Conservation (phyloP, 2,329 filamentous ascomycete genomes). For the Cordyceps cateniannulata region DNA sequence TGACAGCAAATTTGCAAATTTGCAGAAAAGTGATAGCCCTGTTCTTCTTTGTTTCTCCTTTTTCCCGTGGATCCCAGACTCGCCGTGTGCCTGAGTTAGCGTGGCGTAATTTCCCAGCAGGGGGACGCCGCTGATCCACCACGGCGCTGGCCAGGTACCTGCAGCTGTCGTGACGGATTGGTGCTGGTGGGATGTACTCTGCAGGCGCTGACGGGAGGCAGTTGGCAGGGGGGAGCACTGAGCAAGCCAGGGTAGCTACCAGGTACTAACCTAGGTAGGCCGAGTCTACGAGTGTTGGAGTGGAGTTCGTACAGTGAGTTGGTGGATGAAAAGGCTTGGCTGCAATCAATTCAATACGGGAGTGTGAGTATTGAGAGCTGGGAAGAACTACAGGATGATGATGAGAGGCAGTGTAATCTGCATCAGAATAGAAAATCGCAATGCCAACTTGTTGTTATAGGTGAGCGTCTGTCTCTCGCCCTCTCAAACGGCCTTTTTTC, state of each 20-base stretch:
- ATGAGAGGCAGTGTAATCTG: too few relatives aligned
- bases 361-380: neutral
- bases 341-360: neutral
- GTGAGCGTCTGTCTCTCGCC: too few relatives aligned
- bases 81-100: slow-evolving; percentile 4
- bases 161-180: neutral
- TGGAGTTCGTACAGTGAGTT: neutral
- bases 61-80: neutral
- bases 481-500: too few relatives aligned
- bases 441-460: too few relatives aligned
- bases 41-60: neutral
- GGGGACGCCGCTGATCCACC: neutral
- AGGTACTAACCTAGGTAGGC: neutral
- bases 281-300: neutral
- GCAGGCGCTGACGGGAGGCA: neutral
- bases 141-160: neutral
- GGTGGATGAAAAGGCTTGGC: neutral
- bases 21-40: too few relatives aligned
- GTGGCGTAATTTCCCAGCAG: slow-evolving; percentile 5
- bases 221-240: too few relatives aligned
- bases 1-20: too few relatives aligned
- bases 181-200: neutral
- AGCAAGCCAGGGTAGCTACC: neutral
- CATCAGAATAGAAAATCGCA: too few relatives aligned
- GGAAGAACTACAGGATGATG: too few relatives aligned